Conservation (phyloP, 352 stramenopile species). For the Pythium sukuiense region DNA sequence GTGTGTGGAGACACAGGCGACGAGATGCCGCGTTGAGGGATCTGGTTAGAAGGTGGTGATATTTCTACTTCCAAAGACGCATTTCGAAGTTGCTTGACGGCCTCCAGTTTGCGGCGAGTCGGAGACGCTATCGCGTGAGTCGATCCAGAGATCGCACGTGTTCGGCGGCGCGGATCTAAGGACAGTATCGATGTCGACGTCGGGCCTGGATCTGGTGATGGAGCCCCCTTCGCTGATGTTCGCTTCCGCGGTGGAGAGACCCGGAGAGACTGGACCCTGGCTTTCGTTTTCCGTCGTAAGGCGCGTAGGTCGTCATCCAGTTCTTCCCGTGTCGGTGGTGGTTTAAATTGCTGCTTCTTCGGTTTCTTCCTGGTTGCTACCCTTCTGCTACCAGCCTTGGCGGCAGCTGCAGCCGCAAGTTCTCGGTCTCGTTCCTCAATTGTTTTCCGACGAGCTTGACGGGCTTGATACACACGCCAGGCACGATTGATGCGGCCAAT, state of each 20-base stretch:
- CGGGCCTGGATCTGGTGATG: neutral
- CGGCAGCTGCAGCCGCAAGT: neutral
- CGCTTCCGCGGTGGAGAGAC: neutral
- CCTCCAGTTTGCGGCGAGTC: slow-evolving; percentile 23
- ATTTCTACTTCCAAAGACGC: neutral
- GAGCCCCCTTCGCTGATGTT: neutral
- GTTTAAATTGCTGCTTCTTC: neutral
- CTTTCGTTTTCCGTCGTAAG: slow-evolving; percentile 19
- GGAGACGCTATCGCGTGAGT: slow-evolving; percentile 3
- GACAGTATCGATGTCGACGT: neutral
- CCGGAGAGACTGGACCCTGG: slow-evolving; percentile 15
- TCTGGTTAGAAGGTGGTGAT: neutral
- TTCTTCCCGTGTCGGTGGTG: neutral
- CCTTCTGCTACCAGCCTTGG: neutral
- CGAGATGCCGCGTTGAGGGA: neutral
- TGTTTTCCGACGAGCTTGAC: neutral
- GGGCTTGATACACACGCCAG: slow-evolving; percentile 17
- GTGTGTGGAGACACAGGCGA: neutral
- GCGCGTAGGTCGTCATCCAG: neutral
- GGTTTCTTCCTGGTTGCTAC: slow-evolving; percentile 12
- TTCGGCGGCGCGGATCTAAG: neutral
- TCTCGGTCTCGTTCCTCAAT: slow-evolving; percentile 13
- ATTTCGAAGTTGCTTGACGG: slow-evolving; percentile 16
- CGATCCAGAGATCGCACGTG: neutral
- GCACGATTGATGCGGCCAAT: slow-evolving; percentile 15